A percentile compares a stretch with the other conserved stretches of the same genome.
Evolutionary conservation across 2,329 filamentous ascomycete genomes (phyloP).

Genomic region (Aureobasidium sp.): DNA sequence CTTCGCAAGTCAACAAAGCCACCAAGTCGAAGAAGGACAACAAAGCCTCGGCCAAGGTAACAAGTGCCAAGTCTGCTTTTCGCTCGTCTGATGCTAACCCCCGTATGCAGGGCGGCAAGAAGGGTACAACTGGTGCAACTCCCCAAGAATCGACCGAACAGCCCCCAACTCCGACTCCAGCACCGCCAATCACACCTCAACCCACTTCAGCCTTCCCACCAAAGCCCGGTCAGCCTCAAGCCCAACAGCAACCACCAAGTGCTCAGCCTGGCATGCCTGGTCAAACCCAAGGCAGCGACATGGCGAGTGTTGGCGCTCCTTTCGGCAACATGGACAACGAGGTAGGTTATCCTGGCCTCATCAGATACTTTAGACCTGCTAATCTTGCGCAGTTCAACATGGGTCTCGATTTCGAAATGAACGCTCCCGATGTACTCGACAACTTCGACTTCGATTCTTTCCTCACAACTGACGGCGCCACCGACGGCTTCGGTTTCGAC

Average conservation of each 20-base stretch:
- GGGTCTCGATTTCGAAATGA: conserved; percentile 38
- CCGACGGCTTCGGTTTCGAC: conserved; percentile 31
- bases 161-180: conserved; percentile 42
- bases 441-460: conserved; percentile 63
- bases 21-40: conserved; percentile 67
- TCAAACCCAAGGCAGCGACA: conserved; percentile 23
- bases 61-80: neutral
- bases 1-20: conserved; percentile 64
- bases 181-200: conserved; percentile 43
- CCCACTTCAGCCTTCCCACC: conserved; percentile 34
- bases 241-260: conserved; percentile 26
- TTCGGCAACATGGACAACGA: conserved; percentile 36
- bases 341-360: conserved; percentile 24
- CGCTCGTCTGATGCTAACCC: neutral
- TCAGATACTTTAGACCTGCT: neutral
- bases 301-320: conserved; percentile 30
- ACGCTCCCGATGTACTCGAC: conserved; percentile 58
- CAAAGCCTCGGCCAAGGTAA: conserved; percentile 38
- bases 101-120: conserved; percentile 28
- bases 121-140: conserved; percentile 34
- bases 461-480: conserved; percentile 50
- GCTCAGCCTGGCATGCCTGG: conserved; percentile 18
- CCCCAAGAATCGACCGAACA: conserved; percentile 38
- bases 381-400: conserved; percentile 32
- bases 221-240: conserved; percentile 28